Evolutionary conservation across 768 basidiomycete genomes (phyloP).

Genomic region (Tricholoma sp.): DNA sequence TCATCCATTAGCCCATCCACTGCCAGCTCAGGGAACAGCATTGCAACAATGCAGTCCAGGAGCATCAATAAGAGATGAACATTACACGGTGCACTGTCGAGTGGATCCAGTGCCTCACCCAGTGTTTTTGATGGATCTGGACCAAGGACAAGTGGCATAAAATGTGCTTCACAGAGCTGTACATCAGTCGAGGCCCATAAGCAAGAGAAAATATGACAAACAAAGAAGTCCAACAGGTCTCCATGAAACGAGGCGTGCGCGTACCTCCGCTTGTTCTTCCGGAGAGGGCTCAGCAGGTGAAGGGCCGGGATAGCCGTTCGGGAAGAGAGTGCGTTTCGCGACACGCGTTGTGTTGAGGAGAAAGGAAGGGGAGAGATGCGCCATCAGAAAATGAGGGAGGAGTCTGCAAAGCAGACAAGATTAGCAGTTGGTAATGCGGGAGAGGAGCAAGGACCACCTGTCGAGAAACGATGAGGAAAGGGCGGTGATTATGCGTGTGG

Average conservation of each 20-base stretch:
- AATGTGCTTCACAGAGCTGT: slow-evolving; percentile 25
- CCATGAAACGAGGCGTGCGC: slow-evolving; percentile 37
- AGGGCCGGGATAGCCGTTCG: slow-evolving; percentile 81
- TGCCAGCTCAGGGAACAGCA: slow-evolving; percentile 72
- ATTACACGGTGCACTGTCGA: slow-evolving; percentile 67
- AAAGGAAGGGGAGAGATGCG: slow-evolving; percentile 44
- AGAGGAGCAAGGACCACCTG: slow-evolving; percentile 32
- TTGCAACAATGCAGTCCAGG: slow-evolving; percentile 65
- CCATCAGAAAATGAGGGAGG: slow-evolving; percentile 61
- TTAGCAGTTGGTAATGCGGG: neutral
- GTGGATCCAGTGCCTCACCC: slow-evolving; percentile 51
- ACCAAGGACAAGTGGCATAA: slow-evolving; percentile 52
- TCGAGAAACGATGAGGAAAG: slow-evolving; percentile 53
- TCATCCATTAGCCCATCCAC: neutral
- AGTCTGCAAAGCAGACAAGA: slow-evolving; percentile 36
- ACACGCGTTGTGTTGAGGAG: slow-evolving; percentile 49
- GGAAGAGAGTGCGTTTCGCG: slow-evolving; percentile 74
- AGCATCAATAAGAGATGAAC: slow-evolving; percentile 70
- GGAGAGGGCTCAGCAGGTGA: slow-evolving; percentile 67
- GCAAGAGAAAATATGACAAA: slow-evolving; percentile 16
- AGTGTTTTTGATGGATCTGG: slow-evolving; percentile 44
- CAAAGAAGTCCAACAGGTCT: slow-evolving; percentile 31
- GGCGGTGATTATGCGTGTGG: slow-evolving; percentile 41
- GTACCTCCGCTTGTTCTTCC: slow-evolving; percentile 67
- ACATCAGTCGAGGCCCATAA: slow-evolving; percentile 1